phyloP scores from a whole-genome alignment of 164 flowering plant genomes.

The Kingdonia uniflora region DNA sequence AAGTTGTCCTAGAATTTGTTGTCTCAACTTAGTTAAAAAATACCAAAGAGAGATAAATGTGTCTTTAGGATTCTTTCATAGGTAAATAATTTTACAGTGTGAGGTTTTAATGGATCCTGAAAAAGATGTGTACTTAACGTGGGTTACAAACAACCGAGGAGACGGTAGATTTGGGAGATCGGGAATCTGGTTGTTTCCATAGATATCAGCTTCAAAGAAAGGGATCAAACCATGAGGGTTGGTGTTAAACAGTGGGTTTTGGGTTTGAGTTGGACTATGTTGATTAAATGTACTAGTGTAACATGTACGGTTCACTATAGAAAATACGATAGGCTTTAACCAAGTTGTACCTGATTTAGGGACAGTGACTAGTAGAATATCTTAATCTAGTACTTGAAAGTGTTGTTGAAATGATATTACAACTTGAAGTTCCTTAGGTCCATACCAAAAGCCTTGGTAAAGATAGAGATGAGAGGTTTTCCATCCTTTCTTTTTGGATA shows the following conservation, averaged over 20 bases:
- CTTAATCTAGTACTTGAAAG: conserved; percentile 9
- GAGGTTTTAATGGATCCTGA: too few species aligned
- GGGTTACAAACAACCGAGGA: too few species aligned
- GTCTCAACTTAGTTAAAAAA: too few species aligned
- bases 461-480: background rate
- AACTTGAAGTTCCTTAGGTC: background rate
- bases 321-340: conserved; percentile 13
- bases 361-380: conserved; percentile 7
- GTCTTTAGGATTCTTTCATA: too few species aligned
- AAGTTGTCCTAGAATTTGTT: too few species aligned
- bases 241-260: background rate
- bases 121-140: too few species aligned
- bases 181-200: background rate
- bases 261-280: too few species aligned
- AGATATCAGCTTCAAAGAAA: background rate
- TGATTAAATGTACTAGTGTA: background rate
- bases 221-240: conserved; percentile 5
- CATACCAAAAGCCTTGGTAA: conserved; percentile 14
- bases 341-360: conserved; percentile 19
- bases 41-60: too few species aligned
- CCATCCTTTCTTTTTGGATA: conserved; percentile 1
- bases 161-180: too few species aligned
- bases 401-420: conserved; percentile 2
- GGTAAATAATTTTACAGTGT: too few species aligned
- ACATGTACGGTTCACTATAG: conserved; percentile 5